phyloP scores from a whole-genome alignment of 2,329 filamentous ascomycete genomes.

The Xylariaceae sp. region DNA sequence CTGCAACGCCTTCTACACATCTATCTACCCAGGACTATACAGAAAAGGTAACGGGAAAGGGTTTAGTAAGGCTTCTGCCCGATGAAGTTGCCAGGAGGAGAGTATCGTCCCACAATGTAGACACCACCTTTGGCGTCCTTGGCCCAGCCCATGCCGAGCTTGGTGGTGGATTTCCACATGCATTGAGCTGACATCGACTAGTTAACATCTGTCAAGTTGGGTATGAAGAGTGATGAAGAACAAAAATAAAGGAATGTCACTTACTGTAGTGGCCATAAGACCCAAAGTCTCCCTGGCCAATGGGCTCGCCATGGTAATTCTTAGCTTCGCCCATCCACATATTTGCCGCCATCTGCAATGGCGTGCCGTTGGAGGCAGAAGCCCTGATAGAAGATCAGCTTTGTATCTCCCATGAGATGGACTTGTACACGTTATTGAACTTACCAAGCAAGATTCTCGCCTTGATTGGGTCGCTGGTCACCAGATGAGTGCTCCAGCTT shows the following conservation, averaged over 20 bases:
- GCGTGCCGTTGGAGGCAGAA: constrained; percentile 15
- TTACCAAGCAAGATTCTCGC: constrained; percentile 36
- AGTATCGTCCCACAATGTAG: constrained; percentile 26
- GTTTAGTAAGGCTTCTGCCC: constrained; percentile 27
- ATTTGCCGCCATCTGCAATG: constrained; percentile 26
- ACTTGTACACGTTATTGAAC: constrained; percentile 6
- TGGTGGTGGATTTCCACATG: constrained; percentile 29
- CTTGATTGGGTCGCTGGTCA: constrained; percentile 28
- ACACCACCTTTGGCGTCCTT: constrained; percentile 24
- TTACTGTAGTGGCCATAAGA: constrained; percentile 36
- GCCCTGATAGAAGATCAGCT: constrained; percentile 5
- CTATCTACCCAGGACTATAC: no score
- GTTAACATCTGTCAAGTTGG: neutral
- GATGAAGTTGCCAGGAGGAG: constrained; percentile 23
- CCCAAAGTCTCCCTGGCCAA: constrained; percentile 34
- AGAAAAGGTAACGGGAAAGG: no score
- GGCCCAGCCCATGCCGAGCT: constrained; percentile 24
- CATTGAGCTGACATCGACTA: constrained; percentile 22
- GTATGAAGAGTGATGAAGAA: neutral
- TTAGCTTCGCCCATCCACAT: constrained; percentile 35
- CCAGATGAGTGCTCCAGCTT: constrained; percentile 30
- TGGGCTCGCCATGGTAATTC: constrained; percentile 33
- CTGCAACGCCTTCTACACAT: no score
- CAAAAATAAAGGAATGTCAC: constrained; percentile 4
- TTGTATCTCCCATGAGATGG: neutral